Evolutionary conservation across 208 protist species (phyloP), one percentile per base, ranked within the genome.

Genomic region (Crithidia sp.): DNA sequence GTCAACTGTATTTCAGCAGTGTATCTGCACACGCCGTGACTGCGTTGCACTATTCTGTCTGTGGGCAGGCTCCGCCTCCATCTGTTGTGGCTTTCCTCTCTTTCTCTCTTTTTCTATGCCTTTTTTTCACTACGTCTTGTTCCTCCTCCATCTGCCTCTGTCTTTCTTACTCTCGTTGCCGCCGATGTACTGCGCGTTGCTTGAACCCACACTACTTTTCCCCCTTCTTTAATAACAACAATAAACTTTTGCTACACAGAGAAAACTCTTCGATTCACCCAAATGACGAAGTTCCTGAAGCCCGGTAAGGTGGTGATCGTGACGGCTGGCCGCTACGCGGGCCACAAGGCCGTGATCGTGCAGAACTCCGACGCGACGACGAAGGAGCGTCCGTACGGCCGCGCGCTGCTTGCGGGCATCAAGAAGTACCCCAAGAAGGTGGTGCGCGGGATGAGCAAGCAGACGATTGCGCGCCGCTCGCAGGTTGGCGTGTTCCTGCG

Each of bases 291-390:
- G 61, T 66, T 66, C 61, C 45, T 99, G 76, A 99, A 99, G 91
- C 89, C 96, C 79, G 98, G 98, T 62, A 99, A 99, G 91, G 97
- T 99, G 55, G 98, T 99, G 69, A 98, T 99, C 82, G 79, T 99
- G 77, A 96, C 98, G 45, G 92, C 96, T 77, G 98, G 98, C 69
- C 95, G 97, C 77, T 99, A 98, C 86, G 98, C 98, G 63, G 98
- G 98, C 85, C 90, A 90, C 83, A 99, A 99, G 92, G 98, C 97
- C 72, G 98, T 99, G 74, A 98, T 99, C 62, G 96, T 99, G 55
- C 96, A 98, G 84, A 98, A 97, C 91, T 93, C 88, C 63, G 94
- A 98, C 75, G 57, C 85, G 6, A 84, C 79, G 68, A 97, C 77
- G 81, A 98, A 98, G 83, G 85, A 95, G 74, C 95, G 96, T 67